Base-by-base conservation (phyloP, 352 stramenopile genomes). In the Elongisporangium senticosum region DNA sequence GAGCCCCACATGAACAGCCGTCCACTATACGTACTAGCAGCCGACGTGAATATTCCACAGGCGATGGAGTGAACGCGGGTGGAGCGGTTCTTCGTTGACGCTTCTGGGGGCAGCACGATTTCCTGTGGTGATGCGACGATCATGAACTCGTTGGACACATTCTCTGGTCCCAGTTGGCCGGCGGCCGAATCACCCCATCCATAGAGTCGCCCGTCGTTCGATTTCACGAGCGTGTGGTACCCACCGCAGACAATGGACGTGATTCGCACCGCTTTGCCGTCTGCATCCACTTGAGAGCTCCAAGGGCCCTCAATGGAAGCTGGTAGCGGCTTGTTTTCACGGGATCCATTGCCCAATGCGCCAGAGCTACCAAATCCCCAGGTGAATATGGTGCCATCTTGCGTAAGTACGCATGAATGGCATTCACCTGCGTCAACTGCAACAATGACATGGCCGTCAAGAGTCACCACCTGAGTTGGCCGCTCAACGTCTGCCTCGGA, bases 311-410 rank as follows among this genome's bases (percentile, higher is more conserved):
- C 47, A 3, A 93, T 62, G 8, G 63, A 63, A 20, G 43, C 66
- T 4, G 86, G 82, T 0, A 71, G 49, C 8, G 87, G 61, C 2
- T 64, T 68, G 53, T 92, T 92, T 2, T 93, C 82, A 55, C 71
- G 59, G 6, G 65, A 72, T 1, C 74, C 83, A 43, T 81, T 77
- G 5, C 87, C 87, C 7, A 96, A 61, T 14, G 87, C 86, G 2
- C 86, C 86, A 1, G 84, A 95, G 23, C 65, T 79, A n/a, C 87
- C 86, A 51, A 95, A 94, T 0, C 87, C 86, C 86, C 86, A 96
- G 15, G 84, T 95, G 39, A 85, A 96, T 11, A 96, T 69, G 10
- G 88, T 66, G 4, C 86, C 87, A 1, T 79, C 63, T 37, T 67
- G 56, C 33, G 63, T 88, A 40, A 95, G 56, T 4, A 80, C 87